These are phyloP conservation scores for Ormosia emarginata DNA, from an alignment of 306 rosid species.

Conservation along the genomic window DNA sequence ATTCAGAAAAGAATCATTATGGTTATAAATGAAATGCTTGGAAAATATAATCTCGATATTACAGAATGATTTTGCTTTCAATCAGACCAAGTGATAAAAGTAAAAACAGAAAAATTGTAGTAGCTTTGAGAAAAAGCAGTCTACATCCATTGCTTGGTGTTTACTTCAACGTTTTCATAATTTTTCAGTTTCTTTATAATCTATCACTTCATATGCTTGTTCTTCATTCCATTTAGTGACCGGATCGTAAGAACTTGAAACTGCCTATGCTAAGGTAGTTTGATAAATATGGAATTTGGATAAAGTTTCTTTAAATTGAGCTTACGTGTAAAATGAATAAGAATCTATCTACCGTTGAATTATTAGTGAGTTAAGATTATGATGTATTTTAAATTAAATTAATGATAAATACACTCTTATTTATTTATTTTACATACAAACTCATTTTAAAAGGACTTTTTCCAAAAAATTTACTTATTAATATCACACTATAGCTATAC, in stretches of 20 bases:
- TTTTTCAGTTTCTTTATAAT: too few species aligned
- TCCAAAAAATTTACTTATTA: not conserved
- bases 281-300: not conserved
- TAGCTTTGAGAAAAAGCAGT: not conserved
- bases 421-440: too few species aligned
- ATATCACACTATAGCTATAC: not conserved
- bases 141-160: not conserved
- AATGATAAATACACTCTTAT: too few species aligned
- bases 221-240: not conserved
- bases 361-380: too few species aligned
- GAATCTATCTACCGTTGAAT: too few species aligned
- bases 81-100: not conserved
- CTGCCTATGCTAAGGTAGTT: not conserved
- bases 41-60: not conserved
- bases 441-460: too few species aligned
- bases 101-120: not conserved
- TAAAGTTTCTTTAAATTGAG: too few species aligned
- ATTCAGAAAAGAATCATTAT: not conserved
- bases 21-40: not conserved
- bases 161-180: not conserved
- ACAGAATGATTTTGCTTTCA: not conserved
- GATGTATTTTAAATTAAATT: too few species aligned
- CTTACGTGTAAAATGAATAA: too few species aligned
- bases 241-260: not conserved
- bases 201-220: not conserved